Base-by-base conservation (phyloP, 768 basidiomycete genomes). In the Leucocoprinus birnbaumii region DNA sequence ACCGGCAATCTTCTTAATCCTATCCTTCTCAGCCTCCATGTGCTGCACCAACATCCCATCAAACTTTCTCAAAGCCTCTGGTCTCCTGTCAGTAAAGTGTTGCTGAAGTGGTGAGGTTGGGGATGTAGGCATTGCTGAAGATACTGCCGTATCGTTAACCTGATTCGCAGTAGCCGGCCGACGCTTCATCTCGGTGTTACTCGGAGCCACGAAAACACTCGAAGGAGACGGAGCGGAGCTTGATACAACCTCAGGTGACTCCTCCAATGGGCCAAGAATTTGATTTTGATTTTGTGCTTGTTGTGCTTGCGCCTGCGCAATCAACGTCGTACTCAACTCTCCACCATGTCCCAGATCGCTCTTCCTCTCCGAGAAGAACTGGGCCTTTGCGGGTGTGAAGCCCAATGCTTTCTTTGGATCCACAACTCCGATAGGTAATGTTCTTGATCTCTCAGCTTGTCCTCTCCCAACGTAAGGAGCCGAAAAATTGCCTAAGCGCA, bases 1-100 rank as follows among this genome's bases (percentile, higher is more conserved):
- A 24, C 75, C 73, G 19, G 91, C 85, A 65, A 94, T 91, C 70
- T 83, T 77, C 72, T 81, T 87, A 62, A 94, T 77, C 31, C 82
- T 85, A 63, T 91, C 87, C 72, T 84, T 85, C 71, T 94, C 91
- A 50, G 85, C 79, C 70, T 89, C 87, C 74, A 93, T 87, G 66
- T 94, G 91, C 66, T 87, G 84, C 51, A 84, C 71, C 50, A 94
- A 71, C 83, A 94, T 80, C 58, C 89, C 91, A 65, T 93, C 89
- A 59, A 93, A 71, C 69, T 77, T 81, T 70, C 71, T 76, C 57
- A 86, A 66, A 25, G 84, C 83, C 67, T 87, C 85, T 59, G 82
- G 73, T 57, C 76, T 78, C 41, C 37, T 16, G 27, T 38, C 44
- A 27, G 65, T 71, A 47, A n/a, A 26, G 3, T 47, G 24, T 25